These are phyloP conservation scores for Thymus mandschuricus DNA, from an alignment of 257 asterid species.

Conservation along the genomic window DNA sequence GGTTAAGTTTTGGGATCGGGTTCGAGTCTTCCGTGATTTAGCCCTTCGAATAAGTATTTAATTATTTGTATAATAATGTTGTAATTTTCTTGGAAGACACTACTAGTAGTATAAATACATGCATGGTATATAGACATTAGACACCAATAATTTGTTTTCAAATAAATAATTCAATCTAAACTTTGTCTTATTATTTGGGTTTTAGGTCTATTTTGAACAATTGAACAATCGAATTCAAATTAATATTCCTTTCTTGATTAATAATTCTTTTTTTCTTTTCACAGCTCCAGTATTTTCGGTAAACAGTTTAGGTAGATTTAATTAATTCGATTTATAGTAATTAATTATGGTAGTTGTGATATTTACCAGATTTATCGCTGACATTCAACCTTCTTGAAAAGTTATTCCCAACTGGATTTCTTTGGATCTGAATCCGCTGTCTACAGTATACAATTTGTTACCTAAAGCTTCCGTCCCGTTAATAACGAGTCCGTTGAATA, in stretches of 20 bases:
- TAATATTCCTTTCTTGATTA: too few relatives aligned
- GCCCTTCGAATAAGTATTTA: too few relatives aligned
- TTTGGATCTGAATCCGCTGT: background rate
- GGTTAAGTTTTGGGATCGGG: too few relatives aligned
- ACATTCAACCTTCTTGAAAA: conserved; percentile 22
- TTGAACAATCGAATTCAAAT: background rate
- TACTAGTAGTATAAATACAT: too few relatives aligned
- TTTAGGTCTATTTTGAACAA: background rate
- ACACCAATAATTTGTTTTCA: background rate
- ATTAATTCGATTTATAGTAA: background rate
- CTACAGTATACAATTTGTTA: too few relatives aligned
- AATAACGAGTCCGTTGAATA: too few relatives aligned
- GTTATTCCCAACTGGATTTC: background rate
- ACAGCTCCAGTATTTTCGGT: background rate
- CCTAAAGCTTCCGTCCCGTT: too few relatives aligned
- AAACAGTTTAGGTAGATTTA: background rate
- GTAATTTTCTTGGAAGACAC: too few relatives aligned
- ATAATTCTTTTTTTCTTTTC: too few relatives aligned
- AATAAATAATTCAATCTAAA: background rate
- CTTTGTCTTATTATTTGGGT: background rate
- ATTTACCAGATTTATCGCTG: conserved; percentile 14
- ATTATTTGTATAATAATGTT: too few relatives aligned
- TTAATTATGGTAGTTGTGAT: background rate
- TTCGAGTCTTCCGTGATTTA: too few relatives aligned
- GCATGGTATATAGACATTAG: too few relatives aligned